Evolutionary conservation across 1,139 yeast genomes (phyloP), one percentile per base, ranked within the genome.

Genomic region (Pneumocystis wakefieldiae): DNA sequence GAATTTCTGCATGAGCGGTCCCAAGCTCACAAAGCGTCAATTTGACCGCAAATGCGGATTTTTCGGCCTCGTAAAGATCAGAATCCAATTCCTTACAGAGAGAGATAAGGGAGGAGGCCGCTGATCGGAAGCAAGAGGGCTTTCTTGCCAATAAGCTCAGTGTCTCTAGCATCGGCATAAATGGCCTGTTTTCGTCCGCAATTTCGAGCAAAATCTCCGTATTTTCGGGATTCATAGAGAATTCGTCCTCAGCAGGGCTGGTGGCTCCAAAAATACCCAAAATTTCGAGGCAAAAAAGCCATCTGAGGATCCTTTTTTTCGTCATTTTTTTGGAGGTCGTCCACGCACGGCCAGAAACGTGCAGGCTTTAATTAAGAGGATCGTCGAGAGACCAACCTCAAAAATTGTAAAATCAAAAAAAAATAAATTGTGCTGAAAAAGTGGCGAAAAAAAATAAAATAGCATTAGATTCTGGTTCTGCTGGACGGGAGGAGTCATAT

Each of bases 11-110:
- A 6, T 60, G 63, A 28, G 64, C 64, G 6, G 57, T 58, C 7
- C 59, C 55, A 4, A 63, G 53, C 37, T 63, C 64, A 41, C 64
- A 63, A n/a, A 63, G 61, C 10, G 64, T 63, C 42, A 63, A 61
- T 28, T 57, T 63, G 7, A 63, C 61, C 2, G 64, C 64, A 48
- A 59, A 63, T 1, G 36, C 59, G 1, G 58, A 59, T 57, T 59
- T 63, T 17, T 37, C 41, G 3, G 38, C 35, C 24, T 63, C 64
- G 35, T 41, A 39, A 55, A 63, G 59, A 19, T 61, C 64, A 7
- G 42, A 19, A 28, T 61, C 55, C 12, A 61, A 15, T 42, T 55
- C 15, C 14, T 19, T 24, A 28, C 64, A 63, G 8, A 29, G 60
- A 15, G 42, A 37, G 14, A 61, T 37, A 14, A 63, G 32, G 3